These are phyloP conservation scores for Glycine tomentella DNA, from an alignment of 306 rosid species.

Conservation along the genomic window DNA sequence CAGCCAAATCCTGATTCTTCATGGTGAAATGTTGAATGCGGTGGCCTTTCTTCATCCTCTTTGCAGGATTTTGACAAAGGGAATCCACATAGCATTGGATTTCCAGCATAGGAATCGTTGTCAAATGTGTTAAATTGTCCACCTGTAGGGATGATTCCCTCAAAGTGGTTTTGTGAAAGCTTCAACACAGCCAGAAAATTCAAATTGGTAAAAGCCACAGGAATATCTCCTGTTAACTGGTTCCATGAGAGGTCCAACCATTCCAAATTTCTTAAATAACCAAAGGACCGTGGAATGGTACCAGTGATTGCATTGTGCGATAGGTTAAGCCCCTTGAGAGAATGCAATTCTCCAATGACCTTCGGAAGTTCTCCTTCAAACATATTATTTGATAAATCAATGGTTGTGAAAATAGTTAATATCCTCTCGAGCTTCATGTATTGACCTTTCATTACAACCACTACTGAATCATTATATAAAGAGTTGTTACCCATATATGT, in stretches of 20 bases:
- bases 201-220: conserved; percentile 28
- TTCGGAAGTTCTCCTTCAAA: conserved; percentile 48
- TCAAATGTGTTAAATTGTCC: conserved; percentile 50
- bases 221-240: conserved; percentile 29
- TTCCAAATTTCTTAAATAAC: conserved; percentile 40
- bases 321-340: conserved; percentile 47
- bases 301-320: conserved; percentile 40
- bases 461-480: conserved; percentile 8
- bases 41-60: neutral
- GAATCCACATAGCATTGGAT: neutral
- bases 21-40: neutral
- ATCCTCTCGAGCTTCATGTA: neutral
- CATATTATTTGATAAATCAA: conserved; percentile 50
- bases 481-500: neutral
- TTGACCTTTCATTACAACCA: conserved; percentile 37
- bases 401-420: conserved; percentile 9
- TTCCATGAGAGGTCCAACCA: conserved; percentile 56
- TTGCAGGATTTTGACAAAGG: conserved; percentile 31
- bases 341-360: conserved; percentile 37
- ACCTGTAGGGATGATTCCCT: conserved; percentile 49
- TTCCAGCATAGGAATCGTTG: conserved; percentile 42
- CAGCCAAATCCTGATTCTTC: conserved; percentile 39
- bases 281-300: neutral
- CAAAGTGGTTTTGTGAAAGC: conserved; percentile 43
- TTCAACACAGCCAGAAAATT: conserved; percentile 33